Conservation (phyloP, 2,329 filamentous ascomycete genomes). For the Tolypocladium guangdongense region DNA sequence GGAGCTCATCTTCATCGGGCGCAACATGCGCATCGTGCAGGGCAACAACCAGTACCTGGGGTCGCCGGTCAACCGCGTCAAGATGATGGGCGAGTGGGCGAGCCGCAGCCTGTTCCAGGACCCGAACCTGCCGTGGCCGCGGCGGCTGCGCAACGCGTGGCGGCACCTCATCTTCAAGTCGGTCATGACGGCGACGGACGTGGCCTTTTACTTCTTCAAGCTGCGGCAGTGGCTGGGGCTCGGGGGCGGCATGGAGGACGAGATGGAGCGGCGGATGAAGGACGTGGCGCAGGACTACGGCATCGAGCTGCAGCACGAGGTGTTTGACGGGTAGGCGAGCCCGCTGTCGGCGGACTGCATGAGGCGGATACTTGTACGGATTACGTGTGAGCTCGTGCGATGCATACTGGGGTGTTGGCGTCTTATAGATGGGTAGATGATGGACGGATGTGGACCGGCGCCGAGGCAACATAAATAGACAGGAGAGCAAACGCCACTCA, state of each 20-base stretch:
- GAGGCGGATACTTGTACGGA: neutral
- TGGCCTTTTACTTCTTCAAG: conserved; percentile 75
- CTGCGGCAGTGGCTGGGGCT: conserved; percentile 64
- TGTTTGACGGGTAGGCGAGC: conserved; percentile 65
- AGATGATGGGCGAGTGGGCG: conserved; percentile 89
- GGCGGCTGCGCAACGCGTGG: conserved; percentile 60
- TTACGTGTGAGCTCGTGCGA: neutral
- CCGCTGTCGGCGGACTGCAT: neutral
- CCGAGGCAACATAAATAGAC: neutral
- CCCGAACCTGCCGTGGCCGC: conserved; percentile 46
- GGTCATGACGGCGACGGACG: conserved; percentile 65
- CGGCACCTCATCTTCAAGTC: conserved; percentile 72
- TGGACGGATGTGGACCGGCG: neutral
- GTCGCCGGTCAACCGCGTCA: conserved; percentile 82
- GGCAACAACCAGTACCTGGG: conserved; percentile 88
- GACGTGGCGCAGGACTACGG: conserved; percentile 84
- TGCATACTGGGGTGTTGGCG: neutral
- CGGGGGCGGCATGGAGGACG: conserved; percentile 86
- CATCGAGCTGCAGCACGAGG: conserved; percentile 75
- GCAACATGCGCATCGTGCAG: conserved; percentile 88
- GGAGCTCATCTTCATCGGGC: conserved; percentile 83
- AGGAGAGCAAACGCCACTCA: neutral
- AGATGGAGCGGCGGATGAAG: conserved; percentile 80
- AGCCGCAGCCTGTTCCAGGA: conserved; percentile 72
- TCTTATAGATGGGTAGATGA: neutral